phyloP scores from a whole-genome alignment of 2,329 filamentous ascomycete species.

The Fusarium begoniae region DNA sequence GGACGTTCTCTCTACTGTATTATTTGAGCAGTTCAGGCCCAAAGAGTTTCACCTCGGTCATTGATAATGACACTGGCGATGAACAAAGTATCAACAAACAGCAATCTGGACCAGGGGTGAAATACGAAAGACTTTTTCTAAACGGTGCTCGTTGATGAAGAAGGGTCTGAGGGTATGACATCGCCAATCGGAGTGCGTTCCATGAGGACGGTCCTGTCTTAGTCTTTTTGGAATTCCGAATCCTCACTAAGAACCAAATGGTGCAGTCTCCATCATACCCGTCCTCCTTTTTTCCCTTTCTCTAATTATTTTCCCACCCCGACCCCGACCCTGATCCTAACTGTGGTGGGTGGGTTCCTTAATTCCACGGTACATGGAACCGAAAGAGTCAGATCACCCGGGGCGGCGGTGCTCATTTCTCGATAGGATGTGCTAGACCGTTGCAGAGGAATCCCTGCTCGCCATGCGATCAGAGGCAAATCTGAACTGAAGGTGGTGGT shows the following conservation, averaged over 20 bases:
- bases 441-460: slow-evolving; percentile 24
- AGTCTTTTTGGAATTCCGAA: slow-evolving; percentile 26
- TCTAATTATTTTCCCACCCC: slow-evolving; percentile 1
- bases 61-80: slow-evolving; percentile 4
- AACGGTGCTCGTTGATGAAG: slow-evolving; percentile 22
- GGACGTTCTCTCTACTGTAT: background rate
- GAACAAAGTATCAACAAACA: background rate
- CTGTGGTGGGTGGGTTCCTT: slow-evolving; percentile 3
- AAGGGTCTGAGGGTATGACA: slow-evolving; percentile 25
- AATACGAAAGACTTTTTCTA: slow-evolving; percentile 25
- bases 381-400: slow-evolving; percentile 32
- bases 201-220: slow-evolving; percentile 39
- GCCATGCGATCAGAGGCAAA: slow-evolving; percentile 28
- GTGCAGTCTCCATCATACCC: background rate
- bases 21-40: background rate
- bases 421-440: slow-evolving; percentile 13
- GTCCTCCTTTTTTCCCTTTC: slow-evolving; percentile 14
- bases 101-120: slow-evolving; percentile 28
- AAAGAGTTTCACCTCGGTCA: background rate
- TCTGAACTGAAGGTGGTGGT: slow-evolving; percentile 13
- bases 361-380: slow-evolving; percentile 23
- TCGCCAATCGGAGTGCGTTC: slow-evolving; percentile 41
- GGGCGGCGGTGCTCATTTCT: slow-evolving; percentile 8
- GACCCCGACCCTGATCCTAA: slow-evolving; percentile 2
- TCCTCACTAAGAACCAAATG: slow-evolving; percentile 1